phyloP scores from a whole-genome alignment of 2,329 filamentous ascomycete species.

The Graphiopsis chlorocephala region DNA sequence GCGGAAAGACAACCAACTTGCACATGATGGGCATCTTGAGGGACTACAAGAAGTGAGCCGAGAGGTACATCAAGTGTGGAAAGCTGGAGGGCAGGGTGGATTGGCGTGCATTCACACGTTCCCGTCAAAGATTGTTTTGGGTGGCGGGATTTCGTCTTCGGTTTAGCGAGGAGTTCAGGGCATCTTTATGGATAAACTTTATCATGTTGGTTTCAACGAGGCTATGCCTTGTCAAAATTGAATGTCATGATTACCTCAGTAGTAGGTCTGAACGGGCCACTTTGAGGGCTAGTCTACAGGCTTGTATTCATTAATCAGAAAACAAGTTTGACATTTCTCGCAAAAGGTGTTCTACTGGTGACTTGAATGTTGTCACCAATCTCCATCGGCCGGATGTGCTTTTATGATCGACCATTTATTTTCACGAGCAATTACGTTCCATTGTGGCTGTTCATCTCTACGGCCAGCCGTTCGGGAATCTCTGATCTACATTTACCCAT shows the following conservation, averaged over 20 bases:
- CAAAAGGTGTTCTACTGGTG: too few species aligned
- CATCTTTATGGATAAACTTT: neutral
- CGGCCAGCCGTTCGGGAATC: neutral
- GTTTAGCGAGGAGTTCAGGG: slow-evolving; percentile 14
- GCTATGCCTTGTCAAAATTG: neutral
- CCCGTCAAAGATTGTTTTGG: neutral
- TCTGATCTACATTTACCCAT: neutral
- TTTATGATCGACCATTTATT: neutral
- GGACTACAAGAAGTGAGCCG: slow-evolving; percentile 53
- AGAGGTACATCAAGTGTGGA: neutral
- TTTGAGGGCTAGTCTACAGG: neutral
- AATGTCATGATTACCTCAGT: neutral
- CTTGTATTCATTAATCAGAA: neutral
- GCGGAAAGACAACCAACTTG: slow-evolving; percentile 79
- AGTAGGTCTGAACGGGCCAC: neutral
- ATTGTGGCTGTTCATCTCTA: neutral
- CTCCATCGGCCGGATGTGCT: neutral
- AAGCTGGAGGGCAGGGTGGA: neutral
- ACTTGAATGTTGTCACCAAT: neutral
- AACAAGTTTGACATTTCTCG: neutral
- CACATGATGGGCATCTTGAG: slow-evolving; percentile 82
- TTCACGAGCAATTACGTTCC: neutral
- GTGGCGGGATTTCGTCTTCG: neutral
- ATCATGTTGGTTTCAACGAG: neutral
- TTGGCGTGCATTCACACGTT: neutral